Conservation (phyloP, 1,284 basidiomycete species). For the Trichosporon asahii region DNA sequence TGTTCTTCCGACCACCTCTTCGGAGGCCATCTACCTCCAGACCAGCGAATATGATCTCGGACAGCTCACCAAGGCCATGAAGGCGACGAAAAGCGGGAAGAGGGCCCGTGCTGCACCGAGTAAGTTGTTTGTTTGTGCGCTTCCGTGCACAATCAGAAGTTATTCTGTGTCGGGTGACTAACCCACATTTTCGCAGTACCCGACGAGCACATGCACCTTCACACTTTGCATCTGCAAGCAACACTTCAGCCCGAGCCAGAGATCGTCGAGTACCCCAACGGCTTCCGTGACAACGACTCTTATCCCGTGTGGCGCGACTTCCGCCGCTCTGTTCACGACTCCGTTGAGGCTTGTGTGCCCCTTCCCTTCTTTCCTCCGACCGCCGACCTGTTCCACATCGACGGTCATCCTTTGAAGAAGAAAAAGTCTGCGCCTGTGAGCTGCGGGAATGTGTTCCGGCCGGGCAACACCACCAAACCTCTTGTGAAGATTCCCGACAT, state of each 20-base stretch:
- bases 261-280: conserved; percentile 8
- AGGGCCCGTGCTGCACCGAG: neutral
- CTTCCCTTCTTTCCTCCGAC: conserved; percentile 12
- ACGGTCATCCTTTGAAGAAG: neutral
- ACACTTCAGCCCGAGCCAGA: conserved; percentile 20
- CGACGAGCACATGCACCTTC: conserved; percentile 31
- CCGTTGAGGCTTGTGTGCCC: conserved; percentile 11
- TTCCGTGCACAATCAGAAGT: too few relatives aligned
- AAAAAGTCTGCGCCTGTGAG: neutral
- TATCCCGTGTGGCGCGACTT: conserved; percentile 10
- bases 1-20: neutral
- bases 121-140: neutral
- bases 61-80: conserved; percentile 12
- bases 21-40: conserved; percentile 5
- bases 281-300: conserved; percentile 12
- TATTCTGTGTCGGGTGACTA: neutral
- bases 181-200: neutral
- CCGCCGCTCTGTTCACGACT: neutral
- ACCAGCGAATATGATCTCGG: conserved; percentile 17
- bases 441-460: conserved; percentile 15
- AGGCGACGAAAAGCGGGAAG: neutral
- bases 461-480: conserved; percentile 10
- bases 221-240: conserved; percentile 37
- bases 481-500: conserved; percentile 13
- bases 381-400: conserved; percentile 1